phyloP scores from a whole-genome alignment of 208 protist species.

The Trypanosomatidae sp. region DNA sequence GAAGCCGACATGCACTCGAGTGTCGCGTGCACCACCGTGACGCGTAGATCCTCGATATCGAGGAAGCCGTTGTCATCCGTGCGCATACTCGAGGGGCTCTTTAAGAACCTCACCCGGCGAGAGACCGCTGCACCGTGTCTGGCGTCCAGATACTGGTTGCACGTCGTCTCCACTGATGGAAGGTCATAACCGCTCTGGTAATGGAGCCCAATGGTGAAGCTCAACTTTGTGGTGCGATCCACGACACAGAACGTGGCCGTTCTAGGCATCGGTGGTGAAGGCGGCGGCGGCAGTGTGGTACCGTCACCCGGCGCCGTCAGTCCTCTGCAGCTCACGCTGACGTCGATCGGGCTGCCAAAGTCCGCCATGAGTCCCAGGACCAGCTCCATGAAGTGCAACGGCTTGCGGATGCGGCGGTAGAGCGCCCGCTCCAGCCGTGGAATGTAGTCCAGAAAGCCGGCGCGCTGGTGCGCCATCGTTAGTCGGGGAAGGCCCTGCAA shows the following conservation, averaged over 20 bases:
- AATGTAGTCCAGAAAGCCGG: constrained; percentile 38
- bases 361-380: constrained; percentile 25
- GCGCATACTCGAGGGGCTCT: constrained; percentile 14
- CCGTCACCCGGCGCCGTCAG: background rate
- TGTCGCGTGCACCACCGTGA: constrained; percentile 14
- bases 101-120: constrained; percentile 34
- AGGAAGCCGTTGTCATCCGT: constrained; percentile 35
- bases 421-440: constrained; percentile 39
- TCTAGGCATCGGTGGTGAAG: constrained; percentile 3
- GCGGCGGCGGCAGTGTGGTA: background rate
- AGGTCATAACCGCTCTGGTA: constrained; percentile 41
- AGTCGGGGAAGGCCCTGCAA: constrained; percentile 31
- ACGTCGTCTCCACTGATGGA: constrained; percentile 40
- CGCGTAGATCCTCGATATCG: constrained; percentile 26
- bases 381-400: constrained; percentile 49
- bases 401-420: constrained; percentile 31
- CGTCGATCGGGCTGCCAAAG: constrained; percentile 41
- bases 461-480: constrained; percentile 12
- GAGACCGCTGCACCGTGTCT: constrained; percentile 19
- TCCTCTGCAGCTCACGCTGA: constrained; percentile 25
- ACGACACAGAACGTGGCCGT: constrained; percentile 44
- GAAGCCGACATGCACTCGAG: constrained; percentile 31
- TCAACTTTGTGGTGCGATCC: constrained; percentile 27
- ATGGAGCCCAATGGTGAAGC: constrained; percentile 50
- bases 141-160: constrained; percentile 32